phyloP scores from a whole-genome alignment of 75 land plant species.

The Selaginella tamariscina region DNA sequence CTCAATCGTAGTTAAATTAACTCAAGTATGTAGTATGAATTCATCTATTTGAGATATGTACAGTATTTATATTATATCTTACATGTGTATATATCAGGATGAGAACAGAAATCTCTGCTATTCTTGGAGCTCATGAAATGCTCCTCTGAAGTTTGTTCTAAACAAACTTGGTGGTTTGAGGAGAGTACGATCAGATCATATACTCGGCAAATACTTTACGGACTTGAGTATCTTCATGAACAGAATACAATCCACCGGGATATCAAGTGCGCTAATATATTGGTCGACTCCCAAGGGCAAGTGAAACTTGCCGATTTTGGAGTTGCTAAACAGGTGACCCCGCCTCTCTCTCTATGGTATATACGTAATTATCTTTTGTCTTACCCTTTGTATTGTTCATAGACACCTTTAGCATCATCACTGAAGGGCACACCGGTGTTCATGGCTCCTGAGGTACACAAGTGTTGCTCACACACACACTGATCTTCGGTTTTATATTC shows the following conservation, averaged over 20 bases:
- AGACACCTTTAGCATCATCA: constrained; percentile 30
- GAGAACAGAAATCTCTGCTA: constrained; percentile 31
- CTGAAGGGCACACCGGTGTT: constrained; percentile 39
- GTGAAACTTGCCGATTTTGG: constrained; percentile 53
- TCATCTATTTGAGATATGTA: background rate
- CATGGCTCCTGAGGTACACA: constrained; percentile 44
- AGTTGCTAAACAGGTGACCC: constrained; percentile 34
- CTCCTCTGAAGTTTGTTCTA: constrained; percentile 24
- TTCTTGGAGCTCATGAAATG: constrained; percentile 40
- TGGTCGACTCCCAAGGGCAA: constrained; percentile 37
- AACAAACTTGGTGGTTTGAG: constrained; percentile 29
- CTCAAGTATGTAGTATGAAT: background rate
- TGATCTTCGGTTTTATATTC: constrained; percentile 6
- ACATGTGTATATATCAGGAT: constrained; percentile 15
- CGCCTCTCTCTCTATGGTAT: background rate
- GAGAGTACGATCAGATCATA: constrained; percentile 32
- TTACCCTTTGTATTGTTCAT: constrained; percentile 11
- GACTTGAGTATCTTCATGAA: constrained; percentile 34
- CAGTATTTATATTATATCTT: too few species aligned
- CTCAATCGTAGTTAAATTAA: background rate
- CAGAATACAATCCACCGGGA: constrained; percentile 43
- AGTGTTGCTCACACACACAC: too few species aligned
- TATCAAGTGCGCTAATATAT: constrained; percentile 41
- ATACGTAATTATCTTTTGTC: background rate
- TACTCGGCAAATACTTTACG: constrained; percentile 37